phyloP scores from a whole-genome alignment of 768 basidiomycete genomes.

The Suillus weaverae region DNA sequence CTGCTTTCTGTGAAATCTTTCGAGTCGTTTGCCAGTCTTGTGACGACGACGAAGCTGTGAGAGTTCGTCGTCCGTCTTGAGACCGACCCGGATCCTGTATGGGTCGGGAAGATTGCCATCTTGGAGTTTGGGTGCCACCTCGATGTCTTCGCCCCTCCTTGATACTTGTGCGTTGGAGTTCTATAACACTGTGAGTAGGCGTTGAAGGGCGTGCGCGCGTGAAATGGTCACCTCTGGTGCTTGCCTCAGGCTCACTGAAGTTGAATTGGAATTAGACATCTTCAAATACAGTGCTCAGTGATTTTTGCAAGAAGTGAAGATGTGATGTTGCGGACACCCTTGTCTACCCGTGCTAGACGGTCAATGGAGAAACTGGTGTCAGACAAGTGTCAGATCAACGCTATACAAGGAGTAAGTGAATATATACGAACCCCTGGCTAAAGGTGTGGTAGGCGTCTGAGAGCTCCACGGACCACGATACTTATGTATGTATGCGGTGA shows the following conservation, averaged over 20 bases:
- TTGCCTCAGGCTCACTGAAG: conserved; percentile 6
- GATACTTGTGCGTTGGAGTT: background rate
- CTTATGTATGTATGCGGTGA: background rate
- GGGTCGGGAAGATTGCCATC: conserved; percentile 53
- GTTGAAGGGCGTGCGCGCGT: background rate
- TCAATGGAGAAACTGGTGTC: background rate
- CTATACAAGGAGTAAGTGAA: background rate
- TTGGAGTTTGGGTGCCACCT: background rate
- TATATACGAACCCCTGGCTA: background rate
- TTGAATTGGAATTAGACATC: conserved; percentile 4
- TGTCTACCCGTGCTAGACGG: background rate
- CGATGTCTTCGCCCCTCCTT: background rate
- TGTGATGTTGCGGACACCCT: background rate
- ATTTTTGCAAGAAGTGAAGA: background rate
- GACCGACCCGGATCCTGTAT: conserved; percentile 59
- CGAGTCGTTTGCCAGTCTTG: conserved; percentile 62
- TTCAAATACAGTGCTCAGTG: background rate
- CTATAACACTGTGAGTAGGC: conserved; percentile 2
- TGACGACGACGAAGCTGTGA: conserved; percentile 55
- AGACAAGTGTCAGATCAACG: no score
- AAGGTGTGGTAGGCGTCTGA: background rate
- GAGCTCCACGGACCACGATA: background rate
- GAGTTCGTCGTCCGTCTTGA: conserved; percentile 65
- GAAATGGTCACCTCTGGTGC: conserved; percentile 12
- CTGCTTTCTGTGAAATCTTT: conserved; percentile 66